A percentile compares a stretch with the other conserved stretches of the same genome.
These are phyloP conservation scores for Penicillium cinerascens DNA, from an alignment of 495 filamentous ascomycete genomes.

Conservation along the genomic window DNA sequence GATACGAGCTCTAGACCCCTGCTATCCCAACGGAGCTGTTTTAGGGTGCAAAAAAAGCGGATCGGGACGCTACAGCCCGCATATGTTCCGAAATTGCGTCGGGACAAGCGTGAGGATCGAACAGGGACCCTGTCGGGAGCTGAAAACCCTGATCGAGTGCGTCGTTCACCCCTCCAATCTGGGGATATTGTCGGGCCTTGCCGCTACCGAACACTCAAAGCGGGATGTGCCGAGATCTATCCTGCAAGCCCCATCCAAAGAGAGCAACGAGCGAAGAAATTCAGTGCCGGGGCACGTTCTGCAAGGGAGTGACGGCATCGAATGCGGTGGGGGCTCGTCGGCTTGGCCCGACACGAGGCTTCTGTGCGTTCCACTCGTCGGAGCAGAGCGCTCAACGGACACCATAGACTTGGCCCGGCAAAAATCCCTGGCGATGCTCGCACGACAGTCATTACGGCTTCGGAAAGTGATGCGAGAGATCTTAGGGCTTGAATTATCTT, in stretches of 20 bases:
- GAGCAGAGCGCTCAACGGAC: constrained; percentile 14
- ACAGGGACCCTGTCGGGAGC: neutral
- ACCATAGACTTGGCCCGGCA: neutral
- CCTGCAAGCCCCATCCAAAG: neutral
- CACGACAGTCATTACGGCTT: neutral
- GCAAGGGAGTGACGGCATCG: neutral
- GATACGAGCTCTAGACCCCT: neutral
- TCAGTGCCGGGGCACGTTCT: neutral
- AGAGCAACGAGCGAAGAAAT: neutral
- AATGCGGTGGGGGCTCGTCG: neutral
- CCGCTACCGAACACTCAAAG: neutral
- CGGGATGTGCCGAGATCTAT: neutral
- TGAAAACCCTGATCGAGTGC: neutral
- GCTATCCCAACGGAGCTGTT: neutral
- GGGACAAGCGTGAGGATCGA: neutral
- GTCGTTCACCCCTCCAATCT: neutral
- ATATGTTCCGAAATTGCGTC: neutral
- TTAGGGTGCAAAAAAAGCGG: neutral
- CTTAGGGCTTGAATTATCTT: neutral
- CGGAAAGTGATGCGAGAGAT: neutral
- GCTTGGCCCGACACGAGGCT: constrained; percentile 1
- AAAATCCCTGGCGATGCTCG: neutral
- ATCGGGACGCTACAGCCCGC: neutral
- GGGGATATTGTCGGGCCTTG: neutral
- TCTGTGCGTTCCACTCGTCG: constrained; percentile 4